These are phyloP conservation scores for Cercospora sesami DNA, from an alignment of 2,329 filamentous ascomycete genomes.

Conservation along the genomic window DNA sequence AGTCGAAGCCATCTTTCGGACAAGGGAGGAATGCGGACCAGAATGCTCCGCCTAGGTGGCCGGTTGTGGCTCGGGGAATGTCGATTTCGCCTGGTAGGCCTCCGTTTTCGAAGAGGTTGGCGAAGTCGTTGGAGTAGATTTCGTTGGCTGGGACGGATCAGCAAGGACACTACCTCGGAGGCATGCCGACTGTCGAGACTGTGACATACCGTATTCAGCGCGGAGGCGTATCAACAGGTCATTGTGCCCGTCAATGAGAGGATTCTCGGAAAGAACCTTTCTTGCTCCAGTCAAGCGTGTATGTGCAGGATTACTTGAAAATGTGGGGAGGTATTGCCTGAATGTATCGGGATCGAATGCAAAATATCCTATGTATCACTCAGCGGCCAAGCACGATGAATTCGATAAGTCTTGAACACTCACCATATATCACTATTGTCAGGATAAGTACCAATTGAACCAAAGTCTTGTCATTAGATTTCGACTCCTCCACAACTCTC, in stretches of 20 bases:
- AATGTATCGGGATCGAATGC: slow-evolving; percentile 18
- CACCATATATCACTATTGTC: slow-evolving; percentile 13
- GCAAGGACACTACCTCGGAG: no score
- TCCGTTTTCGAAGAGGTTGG: slow-evolving; percentile 70
- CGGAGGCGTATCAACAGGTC: slow-evolving; percentile 78
- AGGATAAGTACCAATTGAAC: slow-evolving; percentile 22
- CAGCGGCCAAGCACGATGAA: background rate
- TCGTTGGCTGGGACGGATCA: slow-evolving; percentile 56
- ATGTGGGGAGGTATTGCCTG: slow-evolving; percentile 11
- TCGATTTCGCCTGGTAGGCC: slow-evolving; percentile 72
- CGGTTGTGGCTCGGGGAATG: slow-evolving; percentile 69
- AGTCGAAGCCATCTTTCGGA: slow-evolving; percentile 69
- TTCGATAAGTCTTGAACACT: no score
- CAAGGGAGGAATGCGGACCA: slow-evolving; percentile 87
- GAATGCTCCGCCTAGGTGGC: slow-evolving; percentile 80
- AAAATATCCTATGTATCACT: background rate
- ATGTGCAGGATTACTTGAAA: background rate
- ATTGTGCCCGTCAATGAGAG: slow-evolving; percentile 72
- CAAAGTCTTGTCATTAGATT: slow-evolving; percentile 18
- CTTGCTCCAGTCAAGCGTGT: slow-evolving; percentile 23
- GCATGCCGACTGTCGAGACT: no score
- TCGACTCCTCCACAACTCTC: slow-evolving; percentile 20
- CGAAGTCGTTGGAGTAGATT: slow-evolving; percentile 69
- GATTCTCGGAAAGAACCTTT: slow-evolving; percentile 33
- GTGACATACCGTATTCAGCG: slow-evolving; percentile 48